Conservation (phyloP, 176 grass and related monocot genomes). For the Canna indica region DNA sequence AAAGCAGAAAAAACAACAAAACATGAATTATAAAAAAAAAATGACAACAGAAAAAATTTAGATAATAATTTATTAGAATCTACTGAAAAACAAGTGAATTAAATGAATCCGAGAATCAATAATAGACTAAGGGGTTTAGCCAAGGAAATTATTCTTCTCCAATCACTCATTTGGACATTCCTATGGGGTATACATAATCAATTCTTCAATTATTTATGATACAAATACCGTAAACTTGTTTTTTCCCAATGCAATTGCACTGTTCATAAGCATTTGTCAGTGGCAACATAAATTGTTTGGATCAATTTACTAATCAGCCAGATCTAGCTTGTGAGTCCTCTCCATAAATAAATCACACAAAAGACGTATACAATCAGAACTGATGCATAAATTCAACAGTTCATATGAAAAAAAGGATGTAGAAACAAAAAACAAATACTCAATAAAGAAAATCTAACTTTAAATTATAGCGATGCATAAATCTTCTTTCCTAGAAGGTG, state of each 20-base stretch:
- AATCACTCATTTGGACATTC: background rate
- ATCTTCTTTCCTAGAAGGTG: background rate
- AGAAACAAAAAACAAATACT: background rate
- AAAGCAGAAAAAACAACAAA: too few relatives aligned
- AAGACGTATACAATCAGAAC: background rate
- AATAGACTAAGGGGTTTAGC: background rate
- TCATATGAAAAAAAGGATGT: background rate
- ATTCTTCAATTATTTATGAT: background rate
- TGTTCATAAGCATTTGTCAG: background rate
- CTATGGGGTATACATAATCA: background rate
- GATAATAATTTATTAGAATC: background rate
- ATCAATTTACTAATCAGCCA: background rate
- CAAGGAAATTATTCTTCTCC: background rate
- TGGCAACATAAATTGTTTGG: background rate
- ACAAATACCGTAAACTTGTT: too few relatives aligned
- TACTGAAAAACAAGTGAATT: background rate
- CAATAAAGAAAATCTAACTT: background rate
- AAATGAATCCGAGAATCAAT: background rate
- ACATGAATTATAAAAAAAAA: background rate
- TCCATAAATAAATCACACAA: background rate
- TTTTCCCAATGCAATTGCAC: too few relatives aligned
- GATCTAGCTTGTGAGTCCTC: background rate
- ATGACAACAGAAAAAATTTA: background rate
- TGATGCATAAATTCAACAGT: background rate
- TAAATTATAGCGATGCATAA: background rate